These are phyloP conservation scores for Miscanthus lutarioriparius DNA, from an alignment of 176 grass and related monocot species.

Conservation along the genomic window DNA sequence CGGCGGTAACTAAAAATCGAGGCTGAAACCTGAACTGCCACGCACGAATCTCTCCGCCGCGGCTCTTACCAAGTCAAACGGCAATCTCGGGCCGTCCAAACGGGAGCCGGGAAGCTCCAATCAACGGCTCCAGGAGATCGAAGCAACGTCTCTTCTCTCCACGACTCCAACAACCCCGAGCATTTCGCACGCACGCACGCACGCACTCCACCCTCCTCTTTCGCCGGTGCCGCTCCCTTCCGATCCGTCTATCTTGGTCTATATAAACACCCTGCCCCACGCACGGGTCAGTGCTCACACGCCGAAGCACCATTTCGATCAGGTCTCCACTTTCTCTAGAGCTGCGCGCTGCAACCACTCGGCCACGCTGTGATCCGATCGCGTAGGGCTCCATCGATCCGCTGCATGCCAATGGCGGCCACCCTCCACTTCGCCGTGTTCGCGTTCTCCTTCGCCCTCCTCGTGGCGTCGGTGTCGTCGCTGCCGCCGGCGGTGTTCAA, in stretches of 20 bases:
- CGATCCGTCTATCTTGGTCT: background rate
- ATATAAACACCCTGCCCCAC: slow-evolving; percentile 32
- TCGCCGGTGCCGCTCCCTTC: background rate
- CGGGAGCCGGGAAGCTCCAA: background rate
- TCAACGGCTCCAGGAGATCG: background rate
- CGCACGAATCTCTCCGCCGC: background rate
- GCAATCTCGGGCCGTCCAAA: slow-evolving; percentile 16
- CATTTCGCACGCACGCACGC: background rate
- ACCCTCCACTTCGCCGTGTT: slow-evolving; percentile 21
- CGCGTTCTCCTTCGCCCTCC: slow-evolving; percentile 34
- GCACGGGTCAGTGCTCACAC: background rate
- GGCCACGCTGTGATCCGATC: background rate
- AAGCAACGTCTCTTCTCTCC: slow-evolving; percentile 27
- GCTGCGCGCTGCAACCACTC: background rate
- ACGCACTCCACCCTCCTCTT: background rate
- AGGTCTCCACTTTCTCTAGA: background rate
- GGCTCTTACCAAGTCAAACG: slow-evolving; percentile 16
- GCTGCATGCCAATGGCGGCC: slow-evolving; percentile 13
- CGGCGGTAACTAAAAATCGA: background rate
- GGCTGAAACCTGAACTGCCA: background rate
- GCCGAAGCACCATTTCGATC: background rate
- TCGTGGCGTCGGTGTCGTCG: slow-evolving; percentile 1
- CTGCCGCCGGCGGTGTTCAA: slow-evolving; percentile 30
- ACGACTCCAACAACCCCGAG: background rate
- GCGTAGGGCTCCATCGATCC: background rate